Percentiles rank a stretch among this genome's conserved stretches.
Evolutionary conservation across 2,329 filamentous ascomycete species (phyloP).

Genomic region (Hypoxylon sp.): DNA sequence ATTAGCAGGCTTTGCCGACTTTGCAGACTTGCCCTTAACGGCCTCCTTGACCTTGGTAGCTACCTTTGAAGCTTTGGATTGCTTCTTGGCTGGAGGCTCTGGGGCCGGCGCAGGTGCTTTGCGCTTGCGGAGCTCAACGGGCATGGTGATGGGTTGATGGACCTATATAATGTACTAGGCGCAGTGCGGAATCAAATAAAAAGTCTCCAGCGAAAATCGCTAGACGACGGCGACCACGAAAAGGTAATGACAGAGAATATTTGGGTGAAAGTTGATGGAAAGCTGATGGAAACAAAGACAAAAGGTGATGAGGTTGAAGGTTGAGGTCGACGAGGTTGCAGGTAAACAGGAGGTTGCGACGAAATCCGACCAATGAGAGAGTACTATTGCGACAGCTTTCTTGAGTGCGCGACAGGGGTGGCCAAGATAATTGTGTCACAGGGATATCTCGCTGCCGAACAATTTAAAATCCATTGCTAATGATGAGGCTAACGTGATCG

Average conservation of each 20-base stretch:
- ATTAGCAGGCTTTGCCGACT: constrained; percentile 49
- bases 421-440: constrained; percentile 44
- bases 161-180: constrained; percentile 28
- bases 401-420: constrained; percentile 31
- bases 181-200: constrained; percentile 21
- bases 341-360: constrained; percentile 53
- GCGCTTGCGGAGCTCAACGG: constrained; percentile 62
- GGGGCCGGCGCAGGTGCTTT: constrained; percentile 60
- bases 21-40: constrained; percentile 51
- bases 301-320: constrained; percentile 45
- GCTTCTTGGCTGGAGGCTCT: constrained; percentile 59
- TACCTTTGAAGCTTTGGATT: constrained; percentile 58
- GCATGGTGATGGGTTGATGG: constrained; percentile 53
- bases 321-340: constrained; percentile 45
- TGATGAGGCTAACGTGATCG: constrained; percentile 46
- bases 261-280: constrained; percentile 37
- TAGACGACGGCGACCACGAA: constrained; percentile 41
- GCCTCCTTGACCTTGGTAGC: constrained; percentile 58
- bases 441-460: constrained; percentile 42
- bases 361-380: constrained; percentile 47
- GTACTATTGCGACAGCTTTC: constrained; percentile 47
- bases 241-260: constrained; percentile 24
- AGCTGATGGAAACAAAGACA: constrained; percentile 42
- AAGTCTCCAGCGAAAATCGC: constrained; percentile 36
- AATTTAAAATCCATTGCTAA: constrained; percentile 47